Percentiles rank a stretch among this genome's conserved stretches.
Evolutionary conservation across 1,284 basidiomycete species (phyloP).

Genomic region (Irpex rosettiformis): DNA sequence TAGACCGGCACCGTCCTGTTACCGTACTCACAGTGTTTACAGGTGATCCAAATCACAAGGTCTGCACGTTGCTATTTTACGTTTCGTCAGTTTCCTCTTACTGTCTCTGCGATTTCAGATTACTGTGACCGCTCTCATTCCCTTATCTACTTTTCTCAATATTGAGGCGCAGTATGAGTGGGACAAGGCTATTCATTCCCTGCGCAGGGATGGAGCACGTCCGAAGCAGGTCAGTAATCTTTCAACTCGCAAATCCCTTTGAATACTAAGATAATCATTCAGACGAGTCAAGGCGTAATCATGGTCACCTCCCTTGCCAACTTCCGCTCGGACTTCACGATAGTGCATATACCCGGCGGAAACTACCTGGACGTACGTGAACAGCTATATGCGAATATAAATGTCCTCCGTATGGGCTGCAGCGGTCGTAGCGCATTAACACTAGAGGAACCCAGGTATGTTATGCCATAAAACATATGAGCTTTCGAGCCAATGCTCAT

Average conservation of each 20-base stretch:
- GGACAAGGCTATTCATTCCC: conserved; percentile 54
- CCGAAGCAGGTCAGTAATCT: conserved; percentile 51
- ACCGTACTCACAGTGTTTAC: conserved; percentile 70
- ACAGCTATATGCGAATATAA: conserved; percentile 74
- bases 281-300: conserved; percentile 66
- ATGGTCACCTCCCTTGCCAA: conserved; percentile 81
- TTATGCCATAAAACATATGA: conserved; percentile 1
- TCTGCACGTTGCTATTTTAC: conserved; percentile 20
- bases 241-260: conserved; percentile 2
- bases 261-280: too few species aligned
- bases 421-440: conserved; percentile 72
- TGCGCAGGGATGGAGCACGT: conserved; percentile 63
- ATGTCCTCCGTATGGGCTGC: conserved; percentile 74
- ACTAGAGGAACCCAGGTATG: conserved; percentile 67
- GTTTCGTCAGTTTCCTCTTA: conserved; percentile 5
- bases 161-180: conserved; percentile 52
- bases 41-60: conserved; percentile 64
- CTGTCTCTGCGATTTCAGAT: conserved; percentile 38
- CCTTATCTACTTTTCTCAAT: conserved; percentile 36
- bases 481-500: background rate
- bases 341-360: conserved; percentile 71
- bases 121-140: conserved; percentile 53
- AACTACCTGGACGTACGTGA: conserved; percentile 58
- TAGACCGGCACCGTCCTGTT: conserved; percentile 57
- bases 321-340: conserved; percentile 81